These are phyloP conservation scores for Verticillium isaacii DNA, from an alignment of 2,329 filamentous ascomycete genomes.

Conservation along the genomic window DNA sequence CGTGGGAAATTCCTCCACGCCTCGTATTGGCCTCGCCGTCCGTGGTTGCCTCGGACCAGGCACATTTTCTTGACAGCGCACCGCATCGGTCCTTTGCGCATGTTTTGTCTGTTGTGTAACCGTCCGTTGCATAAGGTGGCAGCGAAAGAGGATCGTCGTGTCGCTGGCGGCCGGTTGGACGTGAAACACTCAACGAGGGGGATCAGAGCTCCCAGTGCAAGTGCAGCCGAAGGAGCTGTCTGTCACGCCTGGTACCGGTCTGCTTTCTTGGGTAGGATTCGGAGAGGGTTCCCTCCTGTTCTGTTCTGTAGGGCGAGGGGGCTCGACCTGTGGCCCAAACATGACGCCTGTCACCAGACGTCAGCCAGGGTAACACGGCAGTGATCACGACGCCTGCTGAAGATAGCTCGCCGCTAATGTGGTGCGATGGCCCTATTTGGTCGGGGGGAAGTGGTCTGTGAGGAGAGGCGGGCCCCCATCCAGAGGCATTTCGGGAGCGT, in stretches of 20 bases:
- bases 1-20: neutral
- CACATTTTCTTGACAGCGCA: neutral
- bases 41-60: neutral
- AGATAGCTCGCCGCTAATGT: neutral
- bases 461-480: neutral
- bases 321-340: neutral
- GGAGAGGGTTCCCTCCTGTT: neutral
- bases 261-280: neutral
- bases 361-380: neutral
- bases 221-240: neutral
- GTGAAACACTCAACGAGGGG: neutral
- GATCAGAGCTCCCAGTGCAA: neutral
- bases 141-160: neutral
- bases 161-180: neutral
- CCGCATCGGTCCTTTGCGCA: no score
- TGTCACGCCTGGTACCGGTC: neutral
- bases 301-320: no score
- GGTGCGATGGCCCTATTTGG: neutral
- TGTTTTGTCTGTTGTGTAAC: neutral
- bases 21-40: neutral
- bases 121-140: neutral
- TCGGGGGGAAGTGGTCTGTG: neutral
- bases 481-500: neutral
- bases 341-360: neutral
- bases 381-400: neutral